Evolutionary conservation across 495 filamentous ascomycete species (phyloP).

Genomic region (Penicillium pulvis): DNA sequence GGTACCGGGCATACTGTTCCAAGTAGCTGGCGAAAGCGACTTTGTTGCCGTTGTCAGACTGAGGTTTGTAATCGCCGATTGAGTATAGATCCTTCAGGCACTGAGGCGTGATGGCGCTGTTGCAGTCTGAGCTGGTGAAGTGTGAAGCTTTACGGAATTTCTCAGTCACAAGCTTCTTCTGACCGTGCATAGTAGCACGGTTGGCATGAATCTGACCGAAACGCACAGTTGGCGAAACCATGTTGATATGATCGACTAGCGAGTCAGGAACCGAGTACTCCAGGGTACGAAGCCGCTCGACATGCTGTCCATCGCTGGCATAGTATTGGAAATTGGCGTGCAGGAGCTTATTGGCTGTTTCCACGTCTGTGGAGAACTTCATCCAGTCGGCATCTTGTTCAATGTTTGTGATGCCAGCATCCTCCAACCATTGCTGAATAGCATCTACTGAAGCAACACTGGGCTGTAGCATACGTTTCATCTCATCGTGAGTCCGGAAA

Average conservation of each 20-base stretch:
- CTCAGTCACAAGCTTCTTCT: conserved; percentile 27
- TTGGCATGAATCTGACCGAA: conserved; percentile 53
- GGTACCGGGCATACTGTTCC: conserved; percentile 64
- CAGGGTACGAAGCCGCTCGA: conserved; percentile 57
- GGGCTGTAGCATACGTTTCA: conserved; percentile 55
- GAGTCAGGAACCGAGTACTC: conserved; percentile 60
- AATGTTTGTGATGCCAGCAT: conserved; percentile 48
- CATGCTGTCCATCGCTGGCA: conserved; percentile 35
- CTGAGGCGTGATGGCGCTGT: conserved; percentile 54
- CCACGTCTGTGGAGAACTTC: conserved; percentile 56
- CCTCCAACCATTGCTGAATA: conserved; percentile 52
- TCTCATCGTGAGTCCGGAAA: conserved; percentile 54
- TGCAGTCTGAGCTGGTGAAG: conserved; percentile 34
- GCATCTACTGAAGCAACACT: conserved; percentile 42
- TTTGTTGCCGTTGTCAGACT: conserved; percentile 39
- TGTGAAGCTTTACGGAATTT: conserved; percentile 17
- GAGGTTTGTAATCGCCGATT: conserved; percentile 53
- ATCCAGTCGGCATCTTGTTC: conserved; percentile 63
- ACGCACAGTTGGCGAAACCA: conserved; percentile 59
- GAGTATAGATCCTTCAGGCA: conserved; percentile 65
- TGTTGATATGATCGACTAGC: conserved; percentile 48
- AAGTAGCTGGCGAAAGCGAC: conserved; percentile 70
- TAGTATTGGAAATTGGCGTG: conserved; percentile 61
- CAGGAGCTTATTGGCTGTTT: conserved; percentile 55
- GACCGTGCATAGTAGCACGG: conserved; percentile 31